Percentiles rank a stretch among this genome's conserved stretches.
Conservation (phyloP, 441 rosid genomes). For the Gossypium lobatum region DNA sequence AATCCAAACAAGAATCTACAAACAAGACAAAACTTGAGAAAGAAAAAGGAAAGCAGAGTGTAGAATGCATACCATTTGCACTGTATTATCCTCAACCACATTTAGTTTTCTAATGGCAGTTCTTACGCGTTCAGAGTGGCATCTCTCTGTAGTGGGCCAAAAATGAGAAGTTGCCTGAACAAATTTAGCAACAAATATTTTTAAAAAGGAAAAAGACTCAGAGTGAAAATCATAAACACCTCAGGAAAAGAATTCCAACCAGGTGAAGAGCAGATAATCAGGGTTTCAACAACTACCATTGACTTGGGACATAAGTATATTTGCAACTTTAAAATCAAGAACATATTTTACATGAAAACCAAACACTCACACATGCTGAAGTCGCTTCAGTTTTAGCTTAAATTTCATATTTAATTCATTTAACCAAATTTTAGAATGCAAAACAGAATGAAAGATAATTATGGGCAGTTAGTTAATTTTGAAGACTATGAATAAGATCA, state of each 20-base stretch:
- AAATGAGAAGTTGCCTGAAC: constrained; percentile 43
- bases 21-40: neutral
- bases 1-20: constrained; percentile 1
- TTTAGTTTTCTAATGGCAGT: constrained; percentile 47
- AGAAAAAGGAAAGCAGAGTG: neutral
- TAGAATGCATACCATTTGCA: constrained; percentile 41
- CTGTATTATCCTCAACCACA: constrained; percentile 35
- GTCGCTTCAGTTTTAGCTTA: neutral
- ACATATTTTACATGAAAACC: neutral
- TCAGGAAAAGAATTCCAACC: neutral
- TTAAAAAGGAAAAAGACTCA: neutral
- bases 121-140: constrained; percentile 29
- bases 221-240: neutral
- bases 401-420: neutral
- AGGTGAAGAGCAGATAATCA: neutral
- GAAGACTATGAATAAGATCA: neutral
- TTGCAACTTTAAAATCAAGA: constrained; percentile 4
- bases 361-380: neutral
- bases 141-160: constrained; percentile 41
- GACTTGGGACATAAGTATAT: constrained; percentile 1
- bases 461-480: neutral
- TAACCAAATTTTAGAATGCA: neutral
- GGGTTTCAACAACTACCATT: neutral
- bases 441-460: neutral
- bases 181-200: constrained; percentile 9